Evolutionary conservation across 306 rosid species (phyloP), one percentile per base, ranked within the genome.

Genomic region (Fagus crenata): DNA sequence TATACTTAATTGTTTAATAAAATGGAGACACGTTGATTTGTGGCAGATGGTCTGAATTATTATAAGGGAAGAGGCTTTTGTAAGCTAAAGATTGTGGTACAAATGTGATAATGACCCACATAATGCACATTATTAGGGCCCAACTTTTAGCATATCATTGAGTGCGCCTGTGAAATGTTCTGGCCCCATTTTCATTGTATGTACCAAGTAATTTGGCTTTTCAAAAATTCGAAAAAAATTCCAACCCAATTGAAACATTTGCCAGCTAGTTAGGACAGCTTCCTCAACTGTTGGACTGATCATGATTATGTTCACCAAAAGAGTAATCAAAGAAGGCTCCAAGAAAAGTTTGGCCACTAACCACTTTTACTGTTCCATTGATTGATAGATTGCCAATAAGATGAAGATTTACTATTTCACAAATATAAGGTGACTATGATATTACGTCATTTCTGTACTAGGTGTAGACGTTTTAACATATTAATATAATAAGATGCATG

Each of bases 11-110:
- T 71, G 78, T 61, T 74, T 35, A 69, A 84, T 83, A 69, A 79
- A 64, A 22, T 65, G 82, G 82, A 77, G 89, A 83, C 87, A 75
- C 75, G 80, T 77, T 86, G 85, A 88, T 81, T 73, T 78, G 82
- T 54, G 61, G 73, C 75, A 77, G 49, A 73, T 85, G 90, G 86
- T 64, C 6, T 81, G 87, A 81, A 81, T 85, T 81, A 80, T 86
- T 83, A 60, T 56, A 74, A 86, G 75, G 69, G 49, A 67, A 76
- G 36, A 75, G 53, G 11, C 13, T 59, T 64, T 17, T 60, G 42
- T 71, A 68, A 77, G 75, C 82, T 73, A 59, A 12, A 79, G 67
- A 79, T 68, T 74, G 46, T 74, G 79, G 61, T 11, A 9, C 55
- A 15, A 40, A 74, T 31, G 76, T 2, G 46, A 67, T 65, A 6